These are phyloP conservation scores for Boletus sp. DNA, from an alignment of 768 basidiomycete species.

Conservation along the genomic window DNA sequence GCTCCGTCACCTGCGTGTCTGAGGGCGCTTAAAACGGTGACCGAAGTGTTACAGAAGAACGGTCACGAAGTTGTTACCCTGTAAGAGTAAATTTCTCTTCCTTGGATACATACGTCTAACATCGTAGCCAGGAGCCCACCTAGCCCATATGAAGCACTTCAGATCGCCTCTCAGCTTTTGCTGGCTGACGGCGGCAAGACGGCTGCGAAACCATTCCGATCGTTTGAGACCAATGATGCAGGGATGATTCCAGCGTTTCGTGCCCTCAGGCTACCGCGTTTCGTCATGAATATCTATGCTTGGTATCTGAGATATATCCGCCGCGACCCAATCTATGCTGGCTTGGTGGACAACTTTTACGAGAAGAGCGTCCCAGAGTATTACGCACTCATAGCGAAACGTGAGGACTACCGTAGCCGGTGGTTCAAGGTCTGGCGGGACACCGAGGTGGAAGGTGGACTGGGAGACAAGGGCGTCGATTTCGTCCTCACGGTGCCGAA, in stretches of 20 bases:
- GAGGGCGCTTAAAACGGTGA: slow-evolving; percentile 51
- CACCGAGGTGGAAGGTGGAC: slow-evolving; percentile 19
- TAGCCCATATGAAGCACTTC: slow-evolving; percentile 52
- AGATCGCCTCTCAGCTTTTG: slow-evolving; percentile 51
- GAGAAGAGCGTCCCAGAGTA: slow-evolving; percentile 53
- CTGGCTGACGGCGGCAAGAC: slow-evolving; percentile 50
- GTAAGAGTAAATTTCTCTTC: slow-evolving; percentile 31
- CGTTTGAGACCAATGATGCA: slow-evolving; percentile 48
- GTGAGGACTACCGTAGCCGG: slow-evolving; percentile 41
- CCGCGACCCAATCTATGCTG: slow-evolving; percentile 52
- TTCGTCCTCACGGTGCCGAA: slow-evolving; percentile 63
- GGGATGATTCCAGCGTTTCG: slow-evolving; percentile 42
- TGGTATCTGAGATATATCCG: slow-evolving; percentile 53
- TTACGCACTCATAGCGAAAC: slow-evolving; percentile 45
- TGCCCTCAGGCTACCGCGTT: slow-evolving; percentile 45
- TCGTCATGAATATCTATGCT: slow-evolving; percentile 46
- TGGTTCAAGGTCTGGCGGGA: slow-evolving; percentile 40
- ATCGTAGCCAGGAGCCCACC: slow-evolving; percentile 26
- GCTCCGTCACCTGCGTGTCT: slow-evolving; percentile 57
- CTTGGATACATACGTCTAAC: background rate
- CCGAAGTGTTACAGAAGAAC: slow-evolving; percentile 40
- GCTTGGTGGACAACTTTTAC: slow-evolving; percentile 47
- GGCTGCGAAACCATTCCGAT: slow-evolving; percentile 33
- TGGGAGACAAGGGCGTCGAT: slow-evolving; percentile 49
- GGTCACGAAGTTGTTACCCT: slow-evolving; percentile 56